Percentiles rank a stretch among this genome's conserved stretches.
Evolutionary conservation across 2,329 filamentous ascomycete species (phyloP).

Genomic region (Sarocladium brachiariae): DNA sequence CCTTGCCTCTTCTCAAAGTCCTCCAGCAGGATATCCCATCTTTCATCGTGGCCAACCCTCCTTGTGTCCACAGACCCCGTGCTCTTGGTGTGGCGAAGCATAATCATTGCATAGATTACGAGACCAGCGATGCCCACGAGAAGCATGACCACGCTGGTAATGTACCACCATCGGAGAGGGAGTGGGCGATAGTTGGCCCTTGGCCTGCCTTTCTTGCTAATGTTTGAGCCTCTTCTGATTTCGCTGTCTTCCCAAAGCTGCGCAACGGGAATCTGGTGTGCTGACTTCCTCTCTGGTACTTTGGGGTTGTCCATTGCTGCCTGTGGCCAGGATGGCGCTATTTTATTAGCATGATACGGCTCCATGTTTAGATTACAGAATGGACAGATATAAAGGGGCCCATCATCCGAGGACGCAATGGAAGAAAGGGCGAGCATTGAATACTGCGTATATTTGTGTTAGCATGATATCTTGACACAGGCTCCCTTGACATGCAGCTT

Average conservation of each 20-base stretch:
- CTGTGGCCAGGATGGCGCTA: neutral
- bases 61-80: slow-evolving; percentile 2
- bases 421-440: neutral
- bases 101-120: slow-evolving; percentile 1
- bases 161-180: slow-evolving; percentile 4
- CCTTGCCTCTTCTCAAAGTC: slow-evolving; percentile 1
- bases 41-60: neutral
- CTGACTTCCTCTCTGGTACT: neutral
- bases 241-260: neutral
- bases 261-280: neutral
- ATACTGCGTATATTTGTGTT: neutral
- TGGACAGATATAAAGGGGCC: neutral
- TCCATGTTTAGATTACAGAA: neutral
- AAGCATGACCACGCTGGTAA: neutral
- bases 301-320: neutral
- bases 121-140: neutral
- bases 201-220: neutral
- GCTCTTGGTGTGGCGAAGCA: neutral
- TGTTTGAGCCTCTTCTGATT: neutral
- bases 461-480: too few species aligned
- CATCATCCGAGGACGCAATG: neutral
- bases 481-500: too few species aligned
- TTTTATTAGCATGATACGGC: neutral
- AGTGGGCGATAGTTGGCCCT: slow-evolving; percentile 1
- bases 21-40: neutral